Percentiles rank a stretch among this genome's conserved stretches.
These are phyloP conservation scores for Amylocarpus encephaloides DNA, from an alignment of 2,329 filamentous ascomycete genomes.

Conservation along the genomic window DNA sequence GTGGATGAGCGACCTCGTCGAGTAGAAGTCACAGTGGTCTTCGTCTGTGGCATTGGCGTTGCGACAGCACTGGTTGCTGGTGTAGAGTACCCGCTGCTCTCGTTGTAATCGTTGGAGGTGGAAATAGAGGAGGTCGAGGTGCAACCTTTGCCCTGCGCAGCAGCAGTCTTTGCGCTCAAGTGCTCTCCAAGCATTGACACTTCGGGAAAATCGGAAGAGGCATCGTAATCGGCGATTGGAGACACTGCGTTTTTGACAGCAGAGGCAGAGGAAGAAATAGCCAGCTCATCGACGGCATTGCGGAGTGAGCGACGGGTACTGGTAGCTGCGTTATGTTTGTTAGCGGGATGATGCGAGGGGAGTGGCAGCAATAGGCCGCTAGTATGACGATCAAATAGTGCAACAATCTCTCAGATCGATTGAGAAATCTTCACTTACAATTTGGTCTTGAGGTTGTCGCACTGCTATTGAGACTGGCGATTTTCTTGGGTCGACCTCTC, in stretches of 20 bases:
- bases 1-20: constrained; percentile 22
- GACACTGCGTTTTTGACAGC: constrained; percentile 1
- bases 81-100: constrained; percentile 48
- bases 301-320: constrained; percentile 18
- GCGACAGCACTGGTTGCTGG: constrained; percentile 53
- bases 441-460: constrained; percentile 19
- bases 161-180: constrained; percentile 19
- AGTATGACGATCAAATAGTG: not conserved
- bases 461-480: constrained; percentile 11
- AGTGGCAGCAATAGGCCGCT: not conserved
- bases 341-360: no score
- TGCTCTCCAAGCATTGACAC: constrained; percentile 14
- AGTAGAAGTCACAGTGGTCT: constrained; percentile 17
- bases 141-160: constrained; percentile 18
- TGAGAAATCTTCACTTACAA: constrained; percentile 21
- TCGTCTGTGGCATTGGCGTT: constrained; percentile 40
- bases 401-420: not conserved
- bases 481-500: constrained; percentile 22
- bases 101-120: constrained; percentile 37
- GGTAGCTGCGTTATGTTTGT: constrained; percentile 10
- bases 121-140: constrained; percentile 36
- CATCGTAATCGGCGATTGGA: constrained; percentile 8
- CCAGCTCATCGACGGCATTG: constrained; percentile 8
- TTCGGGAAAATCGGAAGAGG: constrained; percentile 15
- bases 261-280: constrained; percentile 1